Percentiles rank a stretch among this genome's conserved stretches.
These are phyloP conservation scores for Kurtzmaniella cleridarum DNA, from an alignment of 805 yeast species.

Conservation along the genomic window DNA sequence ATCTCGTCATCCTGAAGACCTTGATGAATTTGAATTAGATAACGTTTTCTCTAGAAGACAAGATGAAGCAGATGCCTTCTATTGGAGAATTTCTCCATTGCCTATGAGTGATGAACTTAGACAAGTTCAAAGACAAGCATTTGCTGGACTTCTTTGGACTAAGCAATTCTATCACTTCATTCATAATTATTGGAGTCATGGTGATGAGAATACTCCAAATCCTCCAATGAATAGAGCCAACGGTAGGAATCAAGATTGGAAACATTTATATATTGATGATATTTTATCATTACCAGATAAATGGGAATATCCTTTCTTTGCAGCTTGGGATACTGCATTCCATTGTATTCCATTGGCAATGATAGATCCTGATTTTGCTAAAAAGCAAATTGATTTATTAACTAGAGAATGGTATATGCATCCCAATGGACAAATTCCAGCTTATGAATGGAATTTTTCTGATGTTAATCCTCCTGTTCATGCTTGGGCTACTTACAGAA, in stretches of 20 bases:
- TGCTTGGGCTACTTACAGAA: constrained; percentile 90
- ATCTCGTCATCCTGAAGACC: constrained; percentile 37
- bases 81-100: constrained; percentile 81
- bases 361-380: constrained; percentile 91
- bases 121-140: constrained; percentile 86
- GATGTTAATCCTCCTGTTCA: constrained; percentile 98
- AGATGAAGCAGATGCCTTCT: constrained; percentile 88
- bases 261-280: constrained; percentile 82
- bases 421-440: constrained; percentile 96
- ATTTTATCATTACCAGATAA: constrained; percentile 87
- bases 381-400: constrained; percentile 76
- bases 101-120: constrained; percentile 78
- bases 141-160: constrained; percentile 90
- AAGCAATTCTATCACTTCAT: constrained; percentile 87
- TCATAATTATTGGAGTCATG: constrained; percentile 80
- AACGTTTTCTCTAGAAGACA: constrained; percentile 61
- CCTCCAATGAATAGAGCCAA: constrained; percentile 79
- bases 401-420: constrained; percentile 97
- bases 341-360: constrained; percentile 90
- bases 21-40: constrained; percentile 76
- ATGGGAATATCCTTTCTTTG: constrained; percentile 95
- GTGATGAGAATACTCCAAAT: constrained; percentile 71
- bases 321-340: constrained; percentile 96
- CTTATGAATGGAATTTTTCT: constrained; percentile 92
- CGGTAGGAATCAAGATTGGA: constrained; percentile 88